A percentile compares a stretch with the other conserved stretches of the same genome.
Conservation (phyloP, 2,329 filamentous ascomycete species). For the Aspergillus fischeri region DNA sequence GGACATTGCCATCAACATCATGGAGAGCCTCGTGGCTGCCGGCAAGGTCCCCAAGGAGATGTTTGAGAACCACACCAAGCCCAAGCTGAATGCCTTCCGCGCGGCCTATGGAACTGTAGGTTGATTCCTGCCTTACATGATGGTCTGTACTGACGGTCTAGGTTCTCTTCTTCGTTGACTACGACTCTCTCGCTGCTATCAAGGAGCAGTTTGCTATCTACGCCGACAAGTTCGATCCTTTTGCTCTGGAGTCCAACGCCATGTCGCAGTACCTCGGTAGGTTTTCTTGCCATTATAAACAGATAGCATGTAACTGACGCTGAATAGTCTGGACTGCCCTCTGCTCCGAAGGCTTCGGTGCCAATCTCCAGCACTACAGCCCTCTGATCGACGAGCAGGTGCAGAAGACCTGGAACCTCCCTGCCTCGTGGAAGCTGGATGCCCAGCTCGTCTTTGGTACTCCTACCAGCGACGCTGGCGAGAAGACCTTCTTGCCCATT, state of each 20-base stretch:
- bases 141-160: slow-evolving; percentile 1
- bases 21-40: slow-evolving; percentile 39
- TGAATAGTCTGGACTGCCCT: slow-evolving; percentile 67
- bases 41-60: slow-evolving; percentile 52
- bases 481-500: slow-evolving; percentile 28
- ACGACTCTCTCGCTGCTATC: slow-evolving; percentile 58
- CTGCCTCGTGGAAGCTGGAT: slow-evolving; percentile 68
- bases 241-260: slow-evolving; percentile 69
- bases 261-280: slow-evolving; percentile 68
- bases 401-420: slow-evolving; percentile 63
- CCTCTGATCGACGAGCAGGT: slow-evolving; percentile 74
- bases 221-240: slow-evolving; percentile 74
- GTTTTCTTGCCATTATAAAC: slow-evolving; percentile 1
- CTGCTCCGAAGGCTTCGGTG: slow-evolving; percentile 76
- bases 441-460: slow-evolving; percentile 78
- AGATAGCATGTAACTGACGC: slow-evolving; percentile 2
- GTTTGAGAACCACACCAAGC: slow-evolving; percentile 44
- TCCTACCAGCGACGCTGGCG: slow-evolving; percentile 18
- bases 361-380: slow-evolving; percentile 91
- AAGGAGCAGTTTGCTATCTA: slow-evolving; percentile 62
- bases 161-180: slow-evolving; percentile 81
- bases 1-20: slow-evolving; percentile 67
- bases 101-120: slow-evolving; percentile 70
- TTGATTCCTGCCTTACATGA: slow-evolving; percentile 13
- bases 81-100: slow-evolving; percentile 57